These are phyloP conservation scores for Prorocentrum cordatum DNA, from an alignment of 169 alveolate species.

Conservation along the genomic window DNA sequence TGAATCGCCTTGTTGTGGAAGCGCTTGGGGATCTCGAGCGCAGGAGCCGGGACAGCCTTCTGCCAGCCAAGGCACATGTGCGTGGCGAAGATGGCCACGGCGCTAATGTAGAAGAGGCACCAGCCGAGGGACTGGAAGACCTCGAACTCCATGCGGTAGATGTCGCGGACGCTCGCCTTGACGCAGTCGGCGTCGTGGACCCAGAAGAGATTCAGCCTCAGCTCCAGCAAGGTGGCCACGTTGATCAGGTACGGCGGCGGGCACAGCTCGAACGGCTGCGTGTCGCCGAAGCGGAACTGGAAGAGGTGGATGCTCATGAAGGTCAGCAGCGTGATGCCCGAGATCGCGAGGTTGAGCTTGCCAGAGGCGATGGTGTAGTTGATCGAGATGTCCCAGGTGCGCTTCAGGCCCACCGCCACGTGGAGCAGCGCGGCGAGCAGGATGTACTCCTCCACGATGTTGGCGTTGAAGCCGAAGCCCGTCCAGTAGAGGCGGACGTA, in stretches of 20 bases:
- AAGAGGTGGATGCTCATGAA: conserved; percentile 51
- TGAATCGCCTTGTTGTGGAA: not conserved
- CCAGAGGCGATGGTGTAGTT: conserved; percentile 59
- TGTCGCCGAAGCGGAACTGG: not conserved
- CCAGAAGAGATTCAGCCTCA: conserved; percentile 58
- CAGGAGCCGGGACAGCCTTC: conserved; percentile 5
- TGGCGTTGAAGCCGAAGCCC: conserved; percentile 62
- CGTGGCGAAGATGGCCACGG: conserved; percentile 56
- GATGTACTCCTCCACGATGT: conserved; percentile 65
- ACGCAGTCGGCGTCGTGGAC: conserved; percentile 49
- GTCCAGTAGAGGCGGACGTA: conserved; percentile 70
- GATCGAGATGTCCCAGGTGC: conserved; percentile 65
- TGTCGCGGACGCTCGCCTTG: conserved; percentile 47
- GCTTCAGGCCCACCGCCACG: conserved; percentile 32
- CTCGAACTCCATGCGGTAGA: conserved; percentile 68
- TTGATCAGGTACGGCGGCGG: conserved; percentile 67
- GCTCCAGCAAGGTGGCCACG: conserved; percentile 31
- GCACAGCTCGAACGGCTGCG: conserved; percentile 44
- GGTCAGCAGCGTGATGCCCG: conserved; percentile 56
- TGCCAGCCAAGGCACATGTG: conserved; percentile 71
- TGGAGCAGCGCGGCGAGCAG: conserved; percentile 48
- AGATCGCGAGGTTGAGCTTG: conserved; percentile 41
- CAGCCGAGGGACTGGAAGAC: conserved; percentile 65
- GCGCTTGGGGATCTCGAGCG: no score
- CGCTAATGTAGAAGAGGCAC: conserved; percentile 48